These are phyloP conservation scores for Phaeosphaeriaceae sp. DNA, from an alignment of 2,329 filamentous ascomycete genomes.

Conservation along the genomic window DNA sequence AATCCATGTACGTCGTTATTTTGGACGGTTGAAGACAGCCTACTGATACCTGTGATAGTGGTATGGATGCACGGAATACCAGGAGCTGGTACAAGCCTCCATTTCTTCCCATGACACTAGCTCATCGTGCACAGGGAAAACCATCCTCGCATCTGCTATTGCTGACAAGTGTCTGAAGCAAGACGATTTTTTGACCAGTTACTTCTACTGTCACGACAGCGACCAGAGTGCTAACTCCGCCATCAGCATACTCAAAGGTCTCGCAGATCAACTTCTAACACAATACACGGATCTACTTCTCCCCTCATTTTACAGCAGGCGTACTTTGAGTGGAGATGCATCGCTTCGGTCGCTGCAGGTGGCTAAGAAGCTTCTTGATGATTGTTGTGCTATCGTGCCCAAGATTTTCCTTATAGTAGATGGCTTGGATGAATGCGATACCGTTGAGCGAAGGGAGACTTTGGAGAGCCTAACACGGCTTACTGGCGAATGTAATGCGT, in stretches of 20 bases:
- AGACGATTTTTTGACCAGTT: constrained; percentile 14
- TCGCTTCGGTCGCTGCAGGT: constrained; percentile 15
- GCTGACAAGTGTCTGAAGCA: constrained; percentile 24
- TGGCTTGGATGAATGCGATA: constrained; percentile 30
- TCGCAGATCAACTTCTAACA: constrained; percentile 26
- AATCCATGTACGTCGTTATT: constrained; percentile 1
- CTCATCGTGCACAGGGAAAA: constrained; percentile 28
- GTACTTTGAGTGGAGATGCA: constrained; percentile 23
- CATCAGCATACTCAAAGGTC: constrained; percentile 21
- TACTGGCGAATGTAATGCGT: constrained; percentile 16
- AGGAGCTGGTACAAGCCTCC: constrained; percentile 26
- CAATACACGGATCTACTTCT: constrained; percentile 21
- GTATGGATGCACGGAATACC: constrained; percentile 23
- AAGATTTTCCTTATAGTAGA: constrained; percentile 36
- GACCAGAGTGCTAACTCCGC: constrained; percentile 18
- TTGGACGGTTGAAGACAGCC: neutral
- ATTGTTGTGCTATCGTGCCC: constrained; percentile 19
- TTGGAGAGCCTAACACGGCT: constrained; percentile 21
- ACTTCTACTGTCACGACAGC: constrained; percentile 33
- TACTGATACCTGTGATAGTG: neutral
- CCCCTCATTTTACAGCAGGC: constrained; percentile 16
- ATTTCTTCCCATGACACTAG: neutral
- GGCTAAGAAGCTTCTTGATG: constrained; percentile 27
- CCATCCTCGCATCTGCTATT: constrained; percentile 33
- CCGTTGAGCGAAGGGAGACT: constrained; percentile 25